A percentile compares a stretch with the other conserved stretches of the same genome.
These are phyloP conservation scores for Colletotrichum filicis DNA, from an alignment of 2,329 filamentous ascomycete genomes.

Conservation along the genomic window DNA sequence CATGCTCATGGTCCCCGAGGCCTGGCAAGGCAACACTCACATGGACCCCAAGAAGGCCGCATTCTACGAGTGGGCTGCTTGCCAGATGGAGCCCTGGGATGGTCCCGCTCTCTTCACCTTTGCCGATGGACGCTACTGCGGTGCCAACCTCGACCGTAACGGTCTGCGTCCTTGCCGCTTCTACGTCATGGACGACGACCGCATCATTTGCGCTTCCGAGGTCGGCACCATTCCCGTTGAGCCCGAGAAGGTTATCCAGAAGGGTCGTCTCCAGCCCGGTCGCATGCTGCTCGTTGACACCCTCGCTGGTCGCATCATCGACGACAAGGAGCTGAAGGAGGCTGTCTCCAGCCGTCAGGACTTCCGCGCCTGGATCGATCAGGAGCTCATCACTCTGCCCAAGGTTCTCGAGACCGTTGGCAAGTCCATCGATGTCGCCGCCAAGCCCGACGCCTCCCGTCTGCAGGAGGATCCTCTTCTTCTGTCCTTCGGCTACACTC, in stretches of 20 bases:
- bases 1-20: constrained; percentile 98
- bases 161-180: constrained; percentile 95
- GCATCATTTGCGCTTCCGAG: constrained; percentile 96
- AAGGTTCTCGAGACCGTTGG: constrained; percentile 74
- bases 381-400: constrained; percentile 84
- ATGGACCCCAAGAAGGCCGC: constrained; percentile 97
- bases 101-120: constrained; percentile 97
- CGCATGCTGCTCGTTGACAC: constrained; percentile 98
- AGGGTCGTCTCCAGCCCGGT: constrained; percentile 92
- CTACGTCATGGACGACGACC: constrained; percentile 96
- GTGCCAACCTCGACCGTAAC: constrained; percentile 96
- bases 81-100: constrained; percentile 99
- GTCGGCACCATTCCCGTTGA: constrained; percentile 94
- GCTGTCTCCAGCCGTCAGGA: constrained; percentile 88
- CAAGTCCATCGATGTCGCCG: constrained; percentile 69
- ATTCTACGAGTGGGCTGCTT: constrained; percentile 98
- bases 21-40: constrained; percentile 91
- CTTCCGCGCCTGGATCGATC: constrained; percentile 89
- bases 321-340: constrained; percentile 90
- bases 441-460: constrained; percentile 73
- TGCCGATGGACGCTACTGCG: constrained; percentile 94
- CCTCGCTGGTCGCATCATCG: constrained; percentile 87
- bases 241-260: constrained; percentile 89
- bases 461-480: constrained; percentile 88
- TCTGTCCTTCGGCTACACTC: constrained; percentile 91